Percentiles rank a stretch among this genome's conserved stretches.
Conservation (phyloP, 306 rosid species). For the Leucaena leucocephala region DNA sequence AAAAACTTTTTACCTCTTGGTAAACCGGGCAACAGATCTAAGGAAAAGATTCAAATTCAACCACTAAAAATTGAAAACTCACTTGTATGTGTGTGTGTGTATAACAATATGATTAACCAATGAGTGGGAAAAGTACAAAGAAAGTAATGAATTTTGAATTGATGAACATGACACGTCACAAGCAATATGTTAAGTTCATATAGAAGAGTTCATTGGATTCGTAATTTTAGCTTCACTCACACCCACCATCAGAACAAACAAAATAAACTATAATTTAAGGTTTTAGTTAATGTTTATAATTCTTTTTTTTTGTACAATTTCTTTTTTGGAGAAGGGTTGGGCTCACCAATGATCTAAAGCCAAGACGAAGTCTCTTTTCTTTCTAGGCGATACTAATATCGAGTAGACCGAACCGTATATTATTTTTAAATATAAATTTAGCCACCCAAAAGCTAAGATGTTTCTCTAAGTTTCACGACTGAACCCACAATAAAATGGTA, state of each 20-base stretch:
- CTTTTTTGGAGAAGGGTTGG: too few species aligned
- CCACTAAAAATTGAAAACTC: not conserved
- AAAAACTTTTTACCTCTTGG: not conserved
- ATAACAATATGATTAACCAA: not conserved
- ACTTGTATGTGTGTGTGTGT: too few species aligned
- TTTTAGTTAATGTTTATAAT: too few species aligned
- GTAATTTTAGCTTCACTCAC: not conserved
- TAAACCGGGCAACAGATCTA: not conserved
- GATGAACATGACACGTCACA: not conserved
- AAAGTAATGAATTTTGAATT: slow-evolving; percentile 6
- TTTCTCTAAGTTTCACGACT: too few species aligned
- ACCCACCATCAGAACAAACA: not conserved
- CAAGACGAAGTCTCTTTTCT: too few species aligned
- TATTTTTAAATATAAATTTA: too few species aligned
- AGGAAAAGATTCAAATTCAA: not conserved
- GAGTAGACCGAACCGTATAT: too few species aligned
- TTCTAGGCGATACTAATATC: too few species aligned
- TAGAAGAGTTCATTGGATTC: not conserved
- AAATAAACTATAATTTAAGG: not conserved
- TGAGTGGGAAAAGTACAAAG: not conserved
- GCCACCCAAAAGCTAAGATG: too few species aligned
- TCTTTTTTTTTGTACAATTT: too few species aligned
- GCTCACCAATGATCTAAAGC: too few species aligned
- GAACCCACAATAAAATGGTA: too few species aligned
- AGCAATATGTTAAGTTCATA: not conserved